Evolutionary conservation across 192 early-diverging fungal species (phyloP).

Genomic region (Coemansia sp.): DNA sequence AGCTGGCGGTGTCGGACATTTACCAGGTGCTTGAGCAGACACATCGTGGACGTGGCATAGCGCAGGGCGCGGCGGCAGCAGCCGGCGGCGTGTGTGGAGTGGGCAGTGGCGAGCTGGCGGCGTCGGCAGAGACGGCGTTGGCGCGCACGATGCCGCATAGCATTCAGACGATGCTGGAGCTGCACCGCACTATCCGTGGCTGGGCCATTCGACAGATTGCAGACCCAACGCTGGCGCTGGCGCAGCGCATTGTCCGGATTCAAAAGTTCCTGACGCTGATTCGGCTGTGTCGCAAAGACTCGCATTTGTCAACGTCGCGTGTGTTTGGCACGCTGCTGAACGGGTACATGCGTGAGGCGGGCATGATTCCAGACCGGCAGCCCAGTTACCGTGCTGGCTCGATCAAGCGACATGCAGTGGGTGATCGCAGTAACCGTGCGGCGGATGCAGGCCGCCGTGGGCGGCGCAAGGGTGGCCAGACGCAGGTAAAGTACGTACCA

Average conservation of each 20-base stretch:
- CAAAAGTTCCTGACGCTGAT: slow-evolving; percentile 64
- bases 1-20: slow-evolving; percentile 64
- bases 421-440: slow-evolving; percentile 17
- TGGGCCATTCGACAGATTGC: slow-evolving; percentile 68
- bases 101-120: slow-evolving; percentile 4
- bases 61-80: slow-evolving; percentile 22
- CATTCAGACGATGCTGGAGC: slow-evolving; percentile 64
- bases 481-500: slow-evolving; percentile 58
- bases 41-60: slow-evolving; percentile 28
- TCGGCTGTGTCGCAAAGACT: slow-evolving; percentile 55
- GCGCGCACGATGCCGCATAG: slow-evolving; percentile 61
- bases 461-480: slow-evolving; percentile 23
- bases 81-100: slow-evolving; percentile 10
- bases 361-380: slow-evolving; percentile 52
- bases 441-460: slow-evolving; percentile 40
- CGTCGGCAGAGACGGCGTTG: slow-evolving; percentile 54
- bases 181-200: slow-evolving; percentile 66
- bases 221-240: slow-evolving; percentile 45
- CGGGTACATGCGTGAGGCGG: slow-evolving; percentile 52
- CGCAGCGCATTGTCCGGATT: slow-evolving; percentile 59
- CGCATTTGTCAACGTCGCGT: slow-evolving; percentile 37
- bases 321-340: slow-evolving; percentile 52
- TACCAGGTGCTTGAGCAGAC: slow-evolving; percentile 64
- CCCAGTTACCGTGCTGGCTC: slow-evolving; percentile 45
- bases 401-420: slow-evolving; percentile 20